Conservation (phyloP, 2,329 filamentous ascomycete species). For the Dothistroma septosporum region DNA sequence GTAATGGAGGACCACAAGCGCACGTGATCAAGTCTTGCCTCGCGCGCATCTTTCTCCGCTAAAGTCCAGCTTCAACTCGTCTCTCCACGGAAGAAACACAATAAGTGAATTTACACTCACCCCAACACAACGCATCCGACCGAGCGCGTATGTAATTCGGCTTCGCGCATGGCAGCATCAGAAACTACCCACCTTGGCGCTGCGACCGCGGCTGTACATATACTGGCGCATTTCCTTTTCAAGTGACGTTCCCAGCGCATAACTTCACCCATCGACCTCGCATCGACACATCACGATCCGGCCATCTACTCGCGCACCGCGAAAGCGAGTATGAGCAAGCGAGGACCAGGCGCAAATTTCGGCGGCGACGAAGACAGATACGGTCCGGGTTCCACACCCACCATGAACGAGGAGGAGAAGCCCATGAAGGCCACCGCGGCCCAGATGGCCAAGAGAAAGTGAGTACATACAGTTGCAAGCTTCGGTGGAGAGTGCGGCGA, state of each 20-base stretch:
- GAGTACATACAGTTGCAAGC: slow-evolving; percentile 17
- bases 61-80: background rate
- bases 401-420: slow-evolving; percentile 23
- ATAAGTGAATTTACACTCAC: background rate
- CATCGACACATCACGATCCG: background rate
- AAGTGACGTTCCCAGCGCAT: slow-evolving; percentile 12
- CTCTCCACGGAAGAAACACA: background rate
- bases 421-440: slow-evolving; percentile 33
- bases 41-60: background rate
- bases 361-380: slow-evolving; percentile 30
- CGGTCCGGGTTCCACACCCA: slow-evolving; percentile 14
- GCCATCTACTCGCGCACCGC: slow-evolving; percentile 7
- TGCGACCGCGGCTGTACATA: slow-evolving; percentile 20
- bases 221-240: slow-evolving; percentile 2
- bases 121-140: background rate
- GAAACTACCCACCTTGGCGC: slow-evolving; percentile 2
- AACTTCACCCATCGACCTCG: slow-evolving; percentile 2
- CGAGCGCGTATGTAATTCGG: background rate
- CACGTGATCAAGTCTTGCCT: background rate
- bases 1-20: too few relatives aligned
- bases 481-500: background rate
- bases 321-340: slow-evolving; percentile 31
- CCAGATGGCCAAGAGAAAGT: slow-evolving; percentile 36
- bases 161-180: slow-evolving; percentile 17
- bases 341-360: slow-evolving; percentile 23